phyloP scores from a whole-genome alignment of 2,329 filamentous ascomycete genomes.

The Scedosporium boydii region DNA sequence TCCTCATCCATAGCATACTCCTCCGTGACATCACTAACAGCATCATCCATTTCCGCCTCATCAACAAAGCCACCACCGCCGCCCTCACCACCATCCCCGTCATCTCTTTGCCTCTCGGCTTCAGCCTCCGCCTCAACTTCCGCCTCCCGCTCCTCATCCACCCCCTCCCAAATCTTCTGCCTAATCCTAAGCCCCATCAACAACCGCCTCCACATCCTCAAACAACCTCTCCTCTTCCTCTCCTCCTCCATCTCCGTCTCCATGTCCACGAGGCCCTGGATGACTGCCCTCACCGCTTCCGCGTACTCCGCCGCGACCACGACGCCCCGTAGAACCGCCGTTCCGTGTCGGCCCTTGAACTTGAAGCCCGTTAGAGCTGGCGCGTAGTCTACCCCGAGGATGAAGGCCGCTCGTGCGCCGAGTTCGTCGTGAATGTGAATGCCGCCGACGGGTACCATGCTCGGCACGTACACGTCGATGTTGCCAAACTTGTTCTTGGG shows the following conservation, averaged over 20 bases:
- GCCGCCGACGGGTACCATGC: conserved; percentile 80
- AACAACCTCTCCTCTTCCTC: conserved; percentile 62
- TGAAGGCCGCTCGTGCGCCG: conserved; percentile 60
- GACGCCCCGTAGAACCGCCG: conserved; percentile 68
- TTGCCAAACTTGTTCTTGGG: conserved; percentile 93
- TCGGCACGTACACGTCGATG: conserved; percentile 83
- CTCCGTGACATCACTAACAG: conserved; percentile 29
- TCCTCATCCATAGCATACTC: conserved; percentile 34
- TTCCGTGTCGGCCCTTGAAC: conserved; percentile 79
- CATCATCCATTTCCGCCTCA: conserved; percentile 26
- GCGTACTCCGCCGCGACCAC: conserved; percentile 64
- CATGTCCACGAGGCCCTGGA: conserved; percentile 58
- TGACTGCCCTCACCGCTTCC: conserved; percentile 62
- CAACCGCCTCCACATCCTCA: conserved; percentile 61
- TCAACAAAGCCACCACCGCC: conserved; percentile 22
- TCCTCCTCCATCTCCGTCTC: conserved; percentile 54
- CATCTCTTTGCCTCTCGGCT: conserved; percentile 36
- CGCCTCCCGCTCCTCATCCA: conserved; percentile 5
- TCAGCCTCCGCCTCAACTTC: neutral
- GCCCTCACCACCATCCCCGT: conserved; percentile 34
- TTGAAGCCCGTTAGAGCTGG: conserved; percentile 85
- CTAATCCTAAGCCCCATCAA: conserved; percentile 68
- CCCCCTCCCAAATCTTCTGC: conserved; percentile 46
- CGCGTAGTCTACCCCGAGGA: conserved; percentile 75
- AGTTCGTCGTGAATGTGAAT: conserved; percentile 55